phyloP scores from a whole-genome alignment of 176 grass and related monocot species.

The Musa itinerans region DNA sequence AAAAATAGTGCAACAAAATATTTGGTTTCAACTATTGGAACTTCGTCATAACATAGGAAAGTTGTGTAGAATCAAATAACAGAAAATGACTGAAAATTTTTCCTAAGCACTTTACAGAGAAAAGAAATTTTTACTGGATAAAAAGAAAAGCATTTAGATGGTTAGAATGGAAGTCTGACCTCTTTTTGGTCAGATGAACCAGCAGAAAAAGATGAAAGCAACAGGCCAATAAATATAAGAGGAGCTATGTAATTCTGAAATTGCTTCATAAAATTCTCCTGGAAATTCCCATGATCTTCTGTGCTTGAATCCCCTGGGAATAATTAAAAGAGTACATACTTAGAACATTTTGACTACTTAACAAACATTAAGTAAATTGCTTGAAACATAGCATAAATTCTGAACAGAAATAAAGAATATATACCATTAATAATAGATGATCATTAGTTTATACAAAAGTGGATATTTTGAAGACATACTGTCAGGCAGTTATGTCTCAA shows the following conservation, averaged over 20 bases:
- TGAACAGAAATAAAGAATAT: background rate
- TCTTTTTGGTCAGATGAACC: slow-evolving; percentile 44
- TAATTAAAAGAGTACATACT: slow-evolving; percentile 6
- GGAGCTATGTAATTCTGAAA: slow-evolving; percentile 48
- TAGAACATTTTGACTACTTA: background rate
- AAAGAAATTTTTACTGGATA: background rate
- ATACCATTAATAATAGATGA: background rate
- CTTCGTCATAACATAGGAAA: no score
- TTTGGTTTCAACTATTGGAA: no score
- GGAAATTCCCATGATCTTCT: slow-evolving; percentile 40
- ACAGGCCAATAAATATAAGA: slow-evolving; percentile 42
- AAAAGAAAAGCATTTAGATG: slow-evolving; percentile 3
- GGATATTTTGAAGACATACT: background rate
- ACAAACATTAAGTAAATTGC: background rate
- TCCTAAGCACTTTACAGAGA: background rate
- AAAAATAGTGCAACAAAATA: no score
- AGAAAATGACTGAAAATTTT: background rate
- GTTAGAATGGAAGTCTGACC: slow-evolving; percentile 31
- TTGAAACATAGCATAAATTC: background rate
- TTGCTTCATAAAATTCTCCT: slow-evolving; percentile 40
- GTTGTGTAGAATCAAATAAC: no score
- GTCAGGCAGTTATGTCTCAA: background rate
- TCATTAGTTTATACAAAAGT: background rate
- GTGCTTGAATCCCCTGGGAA: slow-evolving; percentile 45
- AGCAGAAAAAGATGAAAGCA: slow-evolving; percentile 38